phyloP scores from a whole-genome alignment of 1,284 basidiomycete species.

The Ceratorhiza oryzae-sativae region DNA sequence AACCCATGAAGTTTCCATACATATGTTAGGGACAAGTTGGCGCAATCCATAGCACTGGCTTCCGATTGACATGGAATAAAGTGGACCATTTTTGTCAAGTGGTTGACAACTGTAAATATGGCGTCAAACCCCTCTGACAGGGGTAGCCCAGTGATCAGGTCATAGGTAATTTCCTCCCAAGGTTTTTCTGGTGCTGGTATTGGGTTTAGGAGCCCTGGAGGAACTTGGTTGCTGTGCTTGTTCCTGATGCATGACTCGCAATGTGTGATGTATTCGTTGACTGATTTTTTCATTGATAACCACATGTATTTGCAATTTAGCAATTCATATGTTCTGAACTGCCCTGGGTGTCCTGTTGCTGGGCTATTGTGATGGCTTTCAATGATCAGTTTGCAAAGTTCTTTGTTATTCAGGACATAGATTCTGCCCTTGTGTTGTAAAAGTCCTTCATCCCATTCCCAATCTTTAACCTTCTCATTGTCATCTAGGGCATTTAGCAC shows the following conservation, averaged over 20 bases:
- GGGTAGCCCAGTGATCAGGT: neutral
- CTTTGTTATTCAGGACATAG: conserved; percentile 43
- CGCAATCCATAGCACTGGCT: conserved; percentile 38
- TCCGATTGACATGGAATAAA: conserved; percentile 32
- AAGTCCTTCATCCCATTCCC: no score
- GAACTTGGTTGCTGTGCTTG: conserved; percentile 6
- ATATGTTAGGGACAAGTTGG: conserved; percentile 37
- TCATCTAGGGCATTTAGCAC: no score
- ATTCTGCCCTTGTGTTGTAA: neutral
- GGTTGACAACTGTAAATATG: conserved; percentile 44
- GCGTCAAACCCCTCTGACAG: conserved; percentile 16
- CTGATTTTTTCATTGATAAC: neutral
- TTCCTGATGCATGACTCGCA: conserved; percentile 10
- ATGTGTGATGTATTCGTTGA: neutral
- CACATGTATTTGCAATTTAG: neutral
- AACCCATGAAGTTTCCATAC: conserved; percentile 43
- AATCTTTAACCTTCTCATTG: no score
- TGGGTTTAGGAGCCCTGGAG: neutral
- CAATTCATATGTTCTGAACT: neutral
- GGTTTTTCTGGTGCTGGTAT: neutral
- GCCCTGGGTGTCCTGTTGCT: conserved; percentile 16
- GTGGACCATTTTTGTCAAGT: conserved; percentile 43
- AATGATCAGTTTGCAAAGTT: conserved; percentile 46
- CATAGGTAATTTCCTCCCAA: neutral
- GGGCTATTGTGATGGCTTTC: conserved; percentile 49